Evolutionary conservation across 306 rosid genomes (phyloP), one percentile per base, ranked within the genome.

Genomic region (Cicer yamashitae): DNA sequence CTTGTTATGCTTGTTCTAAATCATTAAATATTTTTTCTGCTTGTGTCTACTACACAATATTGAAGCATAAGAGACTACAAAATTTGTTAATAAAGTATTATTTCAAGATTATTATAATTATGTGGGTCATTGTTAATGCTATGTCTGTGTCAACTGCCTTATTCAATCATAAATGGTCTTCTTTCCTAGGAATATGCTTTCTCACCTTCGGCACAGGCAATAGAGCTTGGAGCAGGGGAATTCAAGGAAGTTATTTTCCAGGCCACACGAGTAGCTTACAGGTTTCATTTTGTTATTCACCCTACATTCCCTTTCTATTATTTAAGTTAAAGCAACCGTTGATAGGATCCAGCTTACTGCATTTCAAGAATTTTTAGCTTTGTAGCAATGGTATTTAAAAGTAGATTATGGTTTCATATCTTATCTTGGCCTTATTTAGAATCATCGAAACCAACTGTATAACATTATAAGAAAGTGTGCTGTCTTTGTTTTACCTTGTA

Each of bases 221-320:
- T 92, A 76, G 99, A 94, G 77, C 96, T 94, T 81, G 98, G 88
- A 67, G 88, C 96, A 50, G 97, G 99, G 76, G 99, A 90, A 80
- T 88, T 87, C 60, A 86, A 34, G 79, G 96, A 92, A 90, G 93
- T 91, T 43, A 79, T 70, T 84, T 94, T 94, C 77, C 92, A 86
- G 79, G 99, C 99, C 79, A 87, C 91, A 0, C 97, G 96, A 5
- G 99, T 94, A 83, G 99, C 99, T 79, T 92, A 92, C 99, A 92
- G 99, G 99, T 87, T 75, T 80, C 62, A 34, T 81, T 79, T 67
- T 74, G 48, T 84, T 30, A 51, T 59, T 82, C 70, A 59, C 3
- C n/a, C 62, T 56, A 53, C 56, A 54, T 61, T 0, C 51, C 38
- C 18, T 62, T 63, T 62, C 77, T 51, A 60, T 60, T 39, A 17